Evolutionary conservation across 495 filamentous ascomycete genomes (phyloP), one percentile per base, ranked within the genome.

Genomic region (Neurospora africana): DNA sequence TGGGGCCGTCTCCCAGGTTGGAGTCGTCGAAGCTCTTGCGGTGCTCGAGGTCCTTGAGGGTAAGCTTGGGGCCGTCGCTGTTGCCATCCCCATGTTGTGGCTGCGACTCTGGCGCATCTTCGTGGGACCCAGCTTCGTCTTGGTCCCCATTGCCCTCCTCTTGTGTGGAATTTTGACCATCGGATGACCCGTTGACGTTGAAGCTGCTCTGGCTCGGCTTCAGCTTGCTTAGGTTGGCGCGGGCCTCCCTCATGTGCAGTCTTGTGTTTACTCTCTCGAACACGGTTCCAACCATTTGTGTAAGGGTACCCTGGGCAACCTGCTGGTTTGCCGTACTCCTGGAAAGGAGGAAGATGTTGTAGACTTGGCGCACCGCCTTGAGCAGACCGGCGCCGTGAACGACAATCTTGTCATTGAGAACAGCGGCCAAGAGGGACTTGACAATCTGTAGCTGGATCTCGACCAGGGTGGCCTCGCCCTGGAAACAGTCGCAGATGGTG

Each of bases 401-500:
- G 58, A 99, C 91, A 61, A 97, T 94, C 80, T 98, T 98, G 82
- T 99, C 96, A 75, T 98, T 98, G 76, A 98, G 80, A 8, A 99
- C 95, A 3, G 96, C 96, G 23, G 96, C 94, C 35, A 99, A 85
- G 71, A 99, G 84, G 0, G 95, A 97, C 82, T 98, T 97, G 78
- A 99, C 92, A 75, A 99, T 99, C 81, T 99, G 96, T 75, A 98
- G 86, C 80, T 99, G 95, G 36, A 97, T 91, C 76, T 97, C 93
- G 69, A 91, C 87, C 13, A 90, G 89, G 1, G 96, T 98, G 5
- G 91, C 91, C 78, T 99, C 96, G 73, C 95, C 94, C 76, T 98
- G 93, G 75, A 98, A 99, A 79, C 96, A 99, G 78, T 98, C 95
- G 85, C 96, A 98, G 82, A 99, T 98, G 43, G 95, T 97, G 81